Base-by-base conservation (phyloP, 352 stramenopile genomes). In the Phytophthora pini region DNA sequence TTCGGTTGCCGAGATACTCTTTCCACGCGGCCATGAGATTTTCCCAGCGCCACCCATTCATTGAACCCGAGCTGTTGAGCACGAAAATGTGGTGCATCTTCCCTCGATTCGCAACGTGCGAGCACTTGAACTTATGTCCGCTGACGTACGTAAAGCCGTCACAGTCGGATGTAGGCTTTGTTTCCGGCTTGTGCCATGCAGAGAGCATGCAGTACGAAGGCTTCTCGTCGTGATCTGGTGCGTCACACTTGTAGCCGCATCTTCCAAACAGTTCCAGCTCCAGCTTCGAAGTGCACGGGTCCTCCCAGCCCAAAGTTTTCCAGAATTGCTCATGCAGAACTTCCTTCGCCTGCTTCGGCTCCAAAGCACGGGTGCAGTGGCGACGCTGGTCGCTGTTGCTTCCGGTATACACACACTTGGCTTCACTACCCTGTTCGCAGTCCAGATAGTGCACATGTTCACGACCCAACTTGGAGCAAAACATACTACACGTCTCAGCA, bases 21-120 rank as follows among this genome's bases (percentile, higher is more conserved):
- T 65, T 62, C 57, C 87, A 88, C 1, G 82, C 87, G 6, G 60
- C 71, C 26, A 87, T 71, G 24, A 95, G 66, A 17, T 82, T 62
- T 20, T 48, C 27, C 87, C 87, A 94, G 3, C 82, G 82, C 12
- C 31, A 54, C 1, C 87, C 84, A 3, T 24, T 48, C 85, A 95
- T 95, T 24, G 87, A 95, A 0, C 84, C 83, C 8, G 87, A 94
- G 40, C 68, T 74, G 50, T 95, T 85, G 13, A 95, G 43, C 41
- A 95, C 82, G 38, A 95, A 92, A 3, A 95, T 70, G 39, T 94
- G 87, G 39, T 95, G 85, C 60, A 85, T 80, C 39, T 87, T 78
- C 70, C 17, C 77, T 13, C 73, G 74, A 20, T 61, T 75, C 0
- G 81, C 61, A 15, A 79, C 51, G 27, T 31, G 27, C 7, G 7